Conservation (phyloP, 2,329 filamentous ascomycete species). For the Ramularia collo-cygni region DNA sequence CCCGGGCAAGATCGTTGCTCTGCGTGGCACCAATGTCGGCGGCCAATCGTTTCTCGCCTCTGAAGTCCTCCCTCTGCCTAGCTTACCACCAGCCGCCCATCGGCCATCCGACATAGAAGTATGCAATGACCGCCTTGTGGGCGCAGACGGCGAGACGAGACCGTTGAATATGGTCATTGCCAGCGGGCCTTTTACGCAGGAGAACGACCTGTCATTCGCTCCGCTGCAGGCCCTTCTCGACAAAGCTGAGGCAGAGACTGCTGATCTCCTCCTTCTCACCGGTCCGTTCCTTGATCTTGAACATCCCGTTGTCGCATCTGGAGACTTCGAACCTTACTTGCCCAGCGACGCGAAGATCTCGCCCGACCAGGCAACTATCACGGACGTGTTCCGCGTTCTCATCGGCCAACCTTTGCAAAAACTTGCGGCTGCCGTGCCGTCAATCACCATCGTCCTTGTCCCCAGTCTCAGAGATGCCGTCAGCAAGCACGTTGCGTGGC, state of each 20-base stretch:
- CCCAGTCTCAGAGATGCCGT: slow-evolving; percentile 79
- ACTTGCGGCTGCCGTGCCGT: slow-evolving; percentile 64
- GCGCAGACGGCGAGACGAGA: slow-evolving; percentile 51
- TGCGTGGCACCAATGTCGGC: slow-evolving; percentile 79
- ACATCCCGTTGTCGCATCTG: slow-evolving; percentile 71
- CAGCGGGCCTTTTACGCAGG: slow-evolving; percentile 83
- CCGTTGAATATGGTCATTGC: slow-evolving; percentile 73
- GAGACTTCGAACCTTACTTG: slow-evolving; percentile 38
- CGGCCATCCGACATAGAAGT: slow-evolving; percentile 56
- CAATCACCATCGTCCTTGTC: slow-evolving; percentile 71
- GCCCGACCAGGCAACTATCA: slow-evolving; percentile 70
- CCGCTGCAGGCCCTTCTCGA: slow-evolving; percentile 75
- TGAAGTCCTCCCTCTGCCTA: slow-evolving; percentile 67
- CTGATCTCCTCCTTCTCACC: slow-evolving; percentile 70
- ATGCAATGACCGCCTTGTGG: slow-evolving; percentile 61
- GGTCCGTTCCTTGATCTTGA: slow-evolving; percentile 90
- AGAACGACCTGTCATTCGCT: slow-evolving; percentile 87
- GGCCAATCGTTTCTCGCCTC: slow-evolving; percentile 75
- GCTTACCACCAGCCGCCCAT: slow-evolving; percentile 69
- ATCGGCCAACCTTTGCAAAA: slow-evolving; percentile 67
- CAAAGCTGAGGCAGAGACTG: slow-evolving; percentile 65
- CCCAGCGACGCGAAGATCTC: slow-evolving; percentile 34
- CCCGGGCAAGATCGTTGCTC: slow-evolving; percentile 85
- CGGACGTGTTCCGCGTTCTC: slow-evolving; percentile 74
- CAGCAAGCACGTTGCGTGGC: slow-evolving; percentile 80